Evolutionary conservation across 1,284 basidiomycete genomes (phyloP), one percentile per base, ranked within the genome.

Genomic region (Sanghuangporus sanghuang): DNA sequence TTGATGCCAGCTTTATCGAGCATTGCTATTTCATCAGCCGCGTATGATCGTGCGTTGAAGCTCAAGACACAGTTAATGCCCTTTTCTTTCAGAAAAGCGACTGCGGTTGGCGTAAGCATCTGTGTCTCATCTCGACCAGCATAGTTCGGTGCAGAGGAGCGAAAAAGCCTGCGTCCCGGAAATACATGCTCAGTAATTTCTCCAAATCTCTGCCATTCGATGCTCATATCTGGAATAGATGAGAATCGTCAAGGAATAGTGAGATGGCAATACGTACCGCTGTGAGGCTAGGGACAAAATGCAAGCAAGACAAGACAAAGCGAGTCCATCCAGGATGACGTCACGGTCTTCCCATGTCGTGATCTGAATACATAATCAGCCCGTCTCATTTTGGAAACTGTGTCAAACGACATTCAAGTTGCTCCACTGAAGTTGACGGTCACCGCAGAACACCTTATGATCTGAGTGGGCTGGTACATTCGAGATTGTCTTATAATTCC

Each of bases 41-140:
- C 50, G 62, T 69, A 69, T 1, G 66, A 57, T 40, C 23, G 50
- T 21, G 54, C 50, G 58, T 69, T 69, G 59, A 69, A 68, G 63
- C 68, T 69, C 64, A 69, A 66, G 64, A 69, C 60, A 27, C 64
- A 46, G 44, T 61, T 50, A 56, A 69, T 68, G 1, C 61, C 65
- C 16, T 57, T 54, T 27, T 40, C 38, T 23, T 21, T 27, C 12
- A 67, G 66, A 48, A 52, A 65, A 7, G 53, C 18, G 12, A 65
- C 64, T n/a, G 66, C 66, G 14, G 59, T 38, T 5, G 32, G 38
- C 3, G 64, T 65, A 21, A 67, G 64, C 16, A 46, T 55, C 40
- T 67, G 66, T 6, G 65, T 53, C 14, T 23, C 27, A 49, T 63
- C 66, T 4, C 50, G 21, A 39, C 59, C 38, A 11, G 18, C 18